These are phyloP conservation scores for Eragrostis tef DNA, from an alignment of 202 grass and related monocot genomes.

Conservation along the genomic window DNA sequence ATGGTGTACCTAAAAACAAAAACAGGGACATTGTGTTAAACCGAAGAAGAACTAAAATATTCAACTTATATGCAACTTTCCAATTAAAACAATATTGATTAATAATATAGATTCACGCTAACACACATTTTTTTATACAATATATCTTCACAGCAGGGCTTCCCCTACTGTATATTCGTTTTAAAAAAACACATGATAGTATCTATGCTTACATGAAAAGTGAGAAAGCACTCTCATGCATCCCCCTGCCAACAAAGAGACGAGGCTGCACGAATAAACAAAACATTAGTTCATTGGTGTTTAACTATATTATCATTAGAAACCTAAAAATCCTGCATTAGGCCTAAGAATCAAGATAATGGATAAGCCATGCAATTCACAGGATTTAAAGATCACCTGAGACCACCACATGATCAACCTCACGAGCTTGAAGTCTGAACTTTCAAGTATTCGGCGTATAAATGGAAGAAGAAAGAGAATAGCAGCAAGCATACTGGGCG, in stretches of 20 bases:
- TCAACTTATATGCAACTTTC: background rate
- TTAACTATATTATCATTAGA: slow-evolving; percentile 37
- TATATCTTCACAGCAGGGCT: too few relatives aligned
- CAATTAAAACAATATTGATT: slow-evolving; percentile 11
- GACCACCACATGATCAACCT: slow-evolving; percentile 97
- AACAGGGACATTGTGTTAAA: slow-evolving; percentile 31
- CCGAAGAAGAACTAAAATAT: background rate
- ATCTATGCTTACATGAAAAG: slow-evolving; percentile 84
- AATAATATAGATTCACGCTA: background rate
- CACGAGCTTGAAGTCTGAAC: slow-evolving; percentile 62
- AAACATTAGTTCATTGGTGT: slow-evolving; percentile 32
- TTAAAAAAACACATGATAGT: background rate
- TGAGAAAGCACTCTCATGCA: slow-evolving; percentile 92
- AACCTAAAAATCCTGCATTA: slow-evolving; percentile 3
- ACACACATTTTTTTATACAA: too few relatives aligned
- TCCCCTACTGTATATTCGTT: too few relatives aligned
- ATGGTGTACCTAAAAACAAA: slow-evolving; percentile 75
- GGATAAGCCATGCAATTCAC: slow-evolving; percentile 22
- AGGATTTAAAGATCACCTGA: slow-evolving; percentile 62
- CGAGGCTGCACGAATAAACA: slow-evolving; percentile 63
- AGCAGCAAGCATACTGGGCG: slow-evolving; percentile 69
- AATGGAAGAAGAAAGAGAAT: slow-evolving; percentile 74
- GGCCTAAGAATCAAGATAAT: background rate
- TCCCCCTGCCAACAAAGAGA: slow-evolving; percentile 90
- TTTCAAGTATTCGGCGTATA: slow-evolving; percentile 74